Evolutionary conservation across 148 eudicot species (phyloP), one percentile per base, ranked within the genome.

Genomic region (Simmondsia chinensis): DNA sequence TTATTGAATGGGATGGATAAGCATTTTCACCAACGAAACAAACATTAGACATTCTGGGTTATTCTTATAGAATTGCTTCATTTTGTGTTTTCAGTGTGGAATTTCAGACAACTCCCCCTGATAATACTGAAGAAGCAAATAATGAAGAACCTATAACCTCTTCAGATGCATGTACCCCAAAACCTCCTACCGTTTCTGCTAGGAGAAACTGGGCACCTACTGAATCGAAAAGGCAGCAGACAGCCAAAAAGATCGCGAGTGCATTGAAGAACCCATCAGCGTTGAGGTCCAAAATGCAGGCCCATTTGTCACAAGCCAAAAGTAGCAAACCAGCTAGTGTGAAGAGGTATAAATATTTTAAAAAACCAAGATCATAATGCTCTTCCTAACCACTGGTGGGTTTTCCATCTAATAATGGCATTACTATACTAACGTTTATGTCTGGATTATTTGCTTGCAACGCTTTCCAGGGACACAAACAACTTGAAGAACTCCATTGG

Each of bases 131-230:
- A 47, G 32, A 55, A 37, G 31, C 2, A 15, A 32, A 39, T 0
- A 32, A 20, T 12, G 42, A 52, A 18, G 56, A 40, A 32, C 43
- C 30, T n/a, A 39, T 20, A 4, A 38, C 34, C 33, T 33, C 12
- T 12, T 6, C 57, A 56, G 77, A 60, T 53, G 63, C 57, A 53
- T 67, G 88, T 72, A 85, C 97, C 24, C 97, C 97, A 14, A 73
- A 55, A 59, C 72, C 58, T 23, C 57, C 39, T 42, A 46, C 36
- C 9, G 16, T 39, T 31, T 47, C 60, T 32, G 55, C 31, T n/a
- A 72, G 72, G 62, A 57, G 58, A 43, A 33, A 57, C 36, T 31
- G 14, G 46, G 55, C 34, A 30, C 52, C 53, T 37, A 50, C 77
- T 0, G 57, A 59, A 12, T 41, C 61, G 23, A 75, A 58, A 67